Base-by-base conservation (phyloP, 108 stramenopile genomes). In the Cyclotella choctawhatcheeana region DNA sequence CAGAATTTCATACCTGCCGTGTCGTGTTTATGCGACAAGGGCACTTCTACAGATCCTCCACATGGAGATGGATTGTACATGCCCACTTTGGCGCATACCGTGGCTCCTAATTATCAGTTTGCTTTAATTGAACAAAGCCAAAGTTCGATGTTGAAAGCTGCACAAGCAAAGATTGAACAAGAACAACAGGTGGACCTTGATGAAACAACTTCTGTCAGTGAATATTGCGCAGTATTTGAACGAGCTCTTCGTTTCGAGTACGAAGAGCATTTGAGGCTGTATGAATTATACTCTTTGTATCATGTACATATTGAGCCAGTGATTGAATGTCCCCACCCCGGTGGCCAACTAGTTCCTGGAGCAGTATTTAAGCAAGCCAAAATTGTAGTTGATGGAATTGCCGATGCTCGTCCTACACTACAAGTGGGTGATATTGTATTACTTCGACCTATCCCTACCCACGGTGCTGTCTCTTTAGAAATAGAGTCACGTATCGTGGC, bases 331-430 rank as follows among this genome's bases (percentile, higher is more conserved):
- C 31, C 18, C 10, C 31, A 33, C 40, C 32, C 47, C 5, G 24
- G 2, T n/a, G n/a, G n/a, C n/a, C n/a, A n/a, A n/a, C n/a, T n/a
- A 26, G 14, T 17, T 5, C 44, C 44, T 14, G n/a, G 10, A 32
- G 8, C 37, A 37, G 35, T 63, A 25, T 10, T 58, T 56, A 71
- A 68, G 14, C 54, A 43, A 27, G 75, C 64, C 0, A 22, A 16
- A 34, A 55, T 81, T 20, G 33, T 47, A n/a, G 24, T 76, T 26
- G 55, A 55, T 18, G 90, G 90, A 8, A 86, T 89, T 45, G 58
- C 82, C 12, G 88, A 92, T 65, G 88, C 82, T 20, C 69, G 74
- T 14, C 90, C 90, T 3, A 59, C 85, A 24, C 45, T 92, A 32
- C 51, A 73, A 48, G 47, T 84, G 8, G 78, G 77, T n/a, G 90